phyloP scores from a whole-genome alignment of 495 filamentous ascomycete genomes.

The Neurospora tetraspora region DNA sequence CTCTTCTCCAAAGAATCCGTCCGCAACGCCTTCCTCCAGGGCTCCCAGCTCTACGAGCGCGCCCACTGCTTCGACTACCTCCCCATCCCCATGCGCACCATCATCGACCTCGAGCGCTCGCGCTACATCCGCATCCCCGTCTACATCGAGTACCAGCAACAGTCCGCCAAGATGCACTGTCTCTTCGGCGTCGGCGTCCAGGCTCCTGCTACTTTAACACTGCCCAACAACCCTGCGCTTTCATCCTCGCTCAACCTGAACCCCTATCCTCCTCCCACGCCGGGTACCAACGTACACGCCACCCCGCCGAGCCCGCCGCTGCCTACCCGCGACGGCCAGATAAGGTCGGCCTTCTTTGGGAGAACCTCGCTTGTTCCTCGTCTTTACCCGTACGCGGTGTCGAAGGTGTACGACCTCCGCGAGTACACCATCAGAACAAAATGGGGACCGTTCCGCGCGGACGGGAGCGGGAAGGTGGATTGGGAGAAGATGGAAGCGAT shows the following conservation, averaged over 20 bases:
- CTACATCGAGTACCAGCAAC: slow-evolving; percentile 31
- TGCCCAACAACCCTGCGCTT: not conserved
- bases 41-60: slow-evolving; percentile 43
- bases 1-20: slow-evolving; percentile 30
- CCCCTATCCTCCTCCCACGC: not conserved
- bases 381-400: slow-evolving; percentile 45
- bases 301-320: slow-evolving; percentile 17
- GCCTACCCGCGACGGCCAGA: slow-evolving; percentile 16
- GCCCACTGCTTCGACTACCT: slow-evolving; percentile 17
- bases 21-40: slow-evolving; percentile 35
- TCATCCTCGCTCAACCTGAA: not conserved
- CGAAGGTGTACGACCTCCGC: slow-evolving; percentile 55
- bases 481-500: slow-evolving; percentile 65
- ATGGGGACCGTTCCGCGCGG: slow-evolving; percentile 55
- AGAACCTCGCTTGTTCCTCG: not conserved
- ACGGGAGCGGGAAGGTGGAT: slow-evolving; percentile 43
- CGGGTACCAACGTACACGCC: not conserved
- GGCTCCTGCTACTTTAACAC: not conserved
- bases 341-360: slow-evolving; percentile 5
- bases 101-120: slow-evolving; percentile 6
- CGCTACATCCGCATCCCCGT: slow-evolving; percentile 39
- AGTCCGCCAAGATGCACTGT: slow-evolving; percentile 52
- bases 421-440: slow-evolving; percentile 43
- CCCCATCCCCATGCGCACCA: not conserved
- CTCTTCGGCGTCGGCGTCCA: slow-evolving; percentile 38